A percentile compares a stretch with the other conserved stretches of the same genome.
Conservation (phyloP, 176 grass and related monocot species). For the Pharus latifolius region DNA sequence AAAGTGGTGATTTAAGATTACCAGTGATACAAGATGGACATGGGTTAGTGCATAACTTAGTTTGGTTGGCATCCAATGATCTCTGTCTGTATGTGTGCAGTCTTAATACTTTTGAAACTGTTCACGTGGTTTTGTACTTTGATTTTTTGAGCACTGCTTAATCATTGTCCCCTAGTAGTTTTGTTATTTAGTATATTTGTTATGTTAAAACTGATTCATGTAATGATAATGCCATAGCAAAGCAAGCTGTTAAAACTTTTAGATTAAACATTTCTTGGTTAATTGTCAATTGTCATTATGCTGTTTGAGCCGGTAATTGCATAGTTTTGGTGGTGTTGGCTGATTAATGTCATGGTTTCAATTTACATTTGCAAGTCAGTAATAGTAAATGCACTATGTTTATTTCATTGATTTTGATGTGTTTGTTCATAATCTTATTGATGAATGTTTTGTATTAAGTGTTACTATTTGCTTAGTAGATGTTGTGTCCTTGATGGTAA, state of each 20-base stretch:
- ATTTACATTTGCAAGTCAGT: neutral
- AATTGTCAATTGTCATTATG: neutral
- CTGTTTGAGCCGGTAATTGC: neutral
- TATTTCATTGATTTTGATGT: neutral
- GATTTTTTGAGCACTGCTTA: neutral
- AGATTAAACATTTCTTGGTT: neutral
- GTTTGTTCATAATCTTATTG: neutral
- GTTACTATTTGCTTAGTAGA: neutral
- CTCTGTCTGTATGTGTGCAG: too few species aligned
- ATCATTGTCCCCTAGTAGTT: neutral
- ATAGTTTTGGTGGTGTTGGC: neutral
- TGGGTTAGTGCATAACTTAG: too few species aligned
- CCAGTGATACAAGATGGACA: too few species aligned
- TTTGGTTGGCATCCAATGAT: too few species aligned
- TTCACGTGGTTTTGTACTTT: neutral
- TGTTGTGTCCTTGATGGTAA: neutral
- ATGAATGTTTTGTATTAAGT: neutral
- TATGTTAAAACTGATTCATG: neutral
- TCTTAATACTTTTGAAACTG: too few species aligned
- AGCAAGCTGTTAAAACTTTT: neutral
- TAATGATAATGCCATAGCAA: neutral
- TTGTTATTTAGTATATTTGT: too few species aligned
- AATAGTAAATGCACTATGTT: neutral
- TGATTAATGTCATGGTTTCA: neutral
- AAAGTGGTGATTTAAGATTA: too few species aligned